A percentile compares a stretch with the other conserved stretches of the same genome.
Evolutionary conservation across 2,329 filamentous ascomycete genomes (phyloP).

Genomic region (Colletotrichum liriopes): DNA sequence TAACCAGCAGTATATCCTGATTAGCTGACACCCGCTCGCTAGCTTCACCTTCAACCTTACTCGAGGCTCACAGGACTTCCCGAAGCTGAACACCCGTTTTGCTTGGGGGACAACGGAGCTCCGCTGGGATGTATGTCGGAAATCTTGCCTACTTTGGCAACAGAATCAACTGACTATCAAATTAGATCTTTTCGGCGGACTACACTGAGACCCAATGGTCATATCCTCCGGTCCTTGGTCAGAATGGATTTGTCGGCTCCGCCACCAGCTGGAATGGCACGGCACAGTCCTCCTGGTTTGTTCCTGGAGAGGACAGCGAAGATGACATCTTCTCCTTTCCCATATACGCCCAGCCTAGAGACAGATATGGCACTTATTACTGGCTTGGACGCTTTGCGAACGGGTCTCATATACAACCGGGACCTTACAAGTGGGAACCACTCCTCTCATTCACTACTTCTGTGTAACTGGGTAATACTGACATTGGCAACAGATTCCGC

Average conservation of each 20-base stretch:
- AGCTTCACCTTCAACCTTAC: not conserved
- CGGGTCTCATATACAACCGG: conserved; percentile 16
- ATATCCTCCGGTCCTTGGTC: too few relatives aligned
- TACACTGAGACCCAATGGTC: too few relatives aligned
- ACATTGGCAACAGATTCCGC: conserved; percentile 35
- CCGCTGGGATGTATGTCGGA: not conserved
- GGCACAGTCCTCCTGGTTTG: not conserved
- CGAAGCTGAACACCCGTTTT: not conserved
- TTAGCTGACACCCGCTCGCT: not conserved
- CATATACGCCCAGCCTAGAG: not conserved
- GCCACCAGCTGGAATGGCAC: conserved; percentile 51
- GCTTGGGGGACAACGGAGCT: too few relatives aligned
- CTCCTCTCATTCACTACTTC: rapidly evolving
- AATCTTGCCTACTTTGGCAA: not conserved
- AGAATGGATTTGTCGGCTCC: conserved; percentile 58
- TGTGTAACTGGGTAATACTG: not conserved
- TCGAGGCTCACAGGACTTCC: too few relatives aligned
- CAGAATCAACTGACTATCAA: not conserved
- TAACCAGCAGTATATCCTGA: not conserved
- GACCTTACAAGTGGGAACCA: conserved; percentile 18
- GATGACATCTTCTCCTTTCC: conserved; percentile 25
- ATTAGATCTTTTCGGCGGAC: too few relatives aligned
- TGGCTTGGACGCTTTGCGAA: conserved; percentile 28
- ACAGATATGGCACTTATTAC: not conserved
- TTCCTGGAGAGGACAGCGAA: conserved; percentile 5